Conservation (phyloP, 441 rosid genomes). For the Isatis lusitanica region DNA sequence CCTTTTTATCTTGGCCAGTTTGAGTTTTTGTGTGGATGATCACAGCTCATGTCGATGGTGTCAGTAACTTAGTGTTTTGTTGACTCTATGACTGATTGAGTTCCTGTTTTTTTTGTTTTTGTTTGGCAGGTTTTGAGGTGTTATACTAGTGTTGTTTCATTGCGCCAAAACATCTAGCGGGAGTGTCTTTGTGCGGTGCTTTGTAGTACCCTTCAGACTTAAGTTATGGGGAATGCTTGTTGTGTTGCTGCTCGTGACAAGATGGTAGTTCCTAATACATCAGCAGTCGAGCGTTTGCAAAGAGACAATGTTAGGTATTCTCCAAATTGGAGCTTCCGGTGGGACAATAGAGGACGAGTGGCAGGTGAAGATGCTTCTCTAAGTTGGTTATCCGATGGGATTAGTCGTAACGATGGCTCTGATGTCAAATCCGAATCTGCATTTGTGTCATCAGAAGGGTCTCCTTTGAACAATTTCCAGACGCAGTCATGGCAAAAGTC, state of each 20-base stretch:
- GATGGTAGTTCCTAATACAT: constrained; percentile 55
- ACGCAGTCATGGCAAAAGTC: constrained; percentile 64
- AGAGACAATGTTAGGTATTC: constrained; percentile 71
- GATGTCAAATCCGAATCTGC: constrained; percentile 58
- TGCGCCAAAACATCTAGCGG: neutral
- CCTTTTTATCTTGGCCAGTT: too few species aligned
- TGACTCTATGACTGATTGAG: neutral
- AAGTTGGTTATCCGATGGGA: constrained; percentile 66
- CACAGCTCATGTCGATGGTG: too few species aligned
- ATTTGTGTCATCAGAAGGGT: constrained; percentile 62
- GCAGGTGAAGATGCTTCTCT: constrained; percentile 80
- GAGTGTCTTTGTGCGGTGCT: neutral
- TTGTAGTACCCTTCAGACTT: neutral
- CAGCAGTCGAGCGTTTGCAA: constrained; percentile 56
- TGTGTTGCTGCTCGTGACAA: constrained; percentile 87
- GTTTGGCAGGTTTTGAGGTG: constrained; percentile 2
- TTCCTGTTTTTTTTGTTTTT: neutral
- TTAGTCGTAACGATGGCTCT: constrained; percentile 49
- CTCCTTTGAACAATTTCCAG: constrained; percentile 51
- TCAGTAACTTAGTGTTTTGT: too few species aligned
- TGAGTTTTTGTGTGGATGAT: too few species aligned
- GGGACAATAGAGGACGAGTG: constrained; percentile 90
- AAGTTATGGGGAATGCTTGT: constrained; percentile 82
- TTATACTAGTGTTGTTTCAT: neutral
- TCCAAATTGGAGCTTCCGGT: constrained; percentile 84